These are phyloP conservation scores for Aspergillus sp. DNA, from an alignment of 2,329 filamentous ascomycete genomes.

Conservation along the genomic window DNA sequence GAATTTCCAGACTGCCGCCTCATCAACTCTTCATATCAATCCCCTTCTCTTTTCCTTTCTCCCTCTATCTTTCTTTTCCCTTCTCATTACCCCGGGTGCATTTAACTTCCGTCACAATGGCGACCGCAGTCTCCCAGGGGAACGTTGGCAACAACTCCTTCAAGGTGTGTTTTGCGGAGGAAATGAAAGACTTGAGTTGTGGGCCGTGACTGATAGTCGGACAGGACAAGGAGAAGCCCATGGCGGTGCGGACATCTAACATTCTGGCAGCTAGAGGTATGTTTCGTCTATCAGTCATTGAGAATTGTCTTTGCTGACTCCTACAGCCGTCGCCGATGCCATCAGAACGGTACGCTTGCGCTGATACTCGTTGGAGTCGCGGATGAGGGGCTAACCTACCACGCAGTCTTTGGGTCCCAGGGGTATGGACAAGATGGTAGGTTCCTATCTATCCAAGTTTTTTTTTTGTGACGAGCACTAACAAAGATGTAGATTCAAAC, in stretches of 20 bases:
- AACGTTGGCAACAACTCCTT: constrained; percentile 63
- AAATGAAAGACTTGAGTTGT: constrained; percentile 22
- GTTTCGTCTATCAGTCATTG: constrained; percentile 16
- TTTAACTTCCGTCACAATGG: constrained; percentile 44
- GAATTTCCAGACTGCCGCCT: constrained; percentile 33
- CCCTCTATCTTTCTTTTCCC: constrained; percentile 10
- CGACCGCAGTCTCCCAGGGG: constrained; percentile 45
- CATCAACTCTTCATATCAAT: constrained; percentile 17
- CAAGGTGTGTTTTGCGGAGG: constrained; percentile 49
- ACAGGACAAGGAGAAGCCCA: constrained; percentile 92
- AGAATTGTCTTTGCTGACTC: constrained; percentile 23
- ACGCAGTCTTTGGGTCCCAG: constrained; percentile 78
- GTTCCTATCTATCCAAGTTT: constrained; percentile 6
- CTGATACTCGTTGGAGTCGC: constrained; percentile 8
- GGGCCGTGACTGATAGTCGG: constrained; percentile 39
- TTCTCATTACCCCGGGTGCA: constrained; percentile 23
- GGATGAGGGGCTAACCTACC: constrained; percentile 39
- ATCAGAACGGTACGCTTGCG: constrained; percentile 69
- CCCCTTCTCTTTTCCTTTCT: constrained; percentile 19
- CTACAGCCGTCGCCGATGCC: constrained; percentile 89
- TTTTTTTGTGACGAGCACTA: constrained; percentile 16
- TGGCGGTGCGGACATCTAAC: constrained; percentile 92
- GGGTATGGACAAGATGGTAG: constrained; percentile 96
- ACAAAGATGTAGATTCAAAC: constrained; percentile 69
- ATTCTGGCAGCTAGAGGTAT: constrained; percentile 94